phyloP scores from a whole-genome alignment of 306 rosid species.

The Corylus avellana region DNA sequence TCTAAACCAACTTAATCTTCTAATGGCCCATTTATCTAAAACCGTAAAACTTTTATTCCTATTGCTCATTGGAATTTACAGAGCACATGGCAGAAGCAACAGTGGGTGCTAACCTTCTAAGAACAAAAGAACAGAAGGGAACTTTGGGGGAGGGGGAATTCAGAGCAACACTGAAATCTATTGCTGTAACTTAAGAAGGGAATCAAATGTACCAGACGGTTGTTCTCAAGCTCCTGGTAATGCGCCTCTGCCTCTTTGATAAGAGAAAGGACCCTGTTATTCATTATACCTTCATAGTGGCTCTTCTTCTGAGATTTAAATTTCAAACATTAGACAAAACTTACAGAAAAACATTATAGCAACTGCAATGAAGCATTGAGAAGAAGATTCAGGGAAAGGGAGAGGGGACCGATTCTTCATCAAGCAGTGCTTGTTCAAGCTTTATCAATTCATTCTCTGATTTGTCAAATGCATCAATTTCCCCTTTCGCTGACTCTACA shows the following conservation, averaged over 20 bases:
- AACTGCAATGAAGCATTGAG: conserved; percentile 12
- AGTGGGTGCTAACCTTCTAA: not conserved
- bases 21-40: not conserved
- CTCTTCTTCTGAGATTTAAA: conserved; percentile 51
- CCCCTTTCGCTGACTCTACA: conserved; percentile 66
- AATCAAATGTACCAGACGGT: conserved; percentile 51
- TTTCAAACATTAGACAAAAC: conserved; percentile 6
- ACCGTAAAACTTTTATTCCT: not conserved
- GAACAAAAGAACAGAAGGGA: not conserved
- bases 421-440: conserved; percentile 52
- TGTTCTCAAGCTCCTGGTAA: conserved; percentile 45
- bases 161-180: not conserved
- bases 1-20: not conserved
- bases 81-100: not conserved
- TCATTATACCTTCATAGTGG: conserved; percentile 73
- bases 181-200: not conserved
- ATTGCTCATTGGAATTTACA: not conserved
- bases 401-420: conserved; percentile 55
- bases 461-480: conserved; percentile 60
- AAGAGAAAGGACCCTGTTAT: conserved; percentile 50
- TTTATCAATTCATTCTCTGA: conserved; percentile 63
- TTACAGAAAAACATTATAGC: conserved; percentile 5
- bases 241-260: conserved; percentile 59
- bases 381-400: not conserved
- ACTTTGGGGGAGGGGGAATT: not conserved